phyloP scores from a whole-genome alignment of 768 basidiomycete genomes.

The Amyloporia xantha region DNA sequence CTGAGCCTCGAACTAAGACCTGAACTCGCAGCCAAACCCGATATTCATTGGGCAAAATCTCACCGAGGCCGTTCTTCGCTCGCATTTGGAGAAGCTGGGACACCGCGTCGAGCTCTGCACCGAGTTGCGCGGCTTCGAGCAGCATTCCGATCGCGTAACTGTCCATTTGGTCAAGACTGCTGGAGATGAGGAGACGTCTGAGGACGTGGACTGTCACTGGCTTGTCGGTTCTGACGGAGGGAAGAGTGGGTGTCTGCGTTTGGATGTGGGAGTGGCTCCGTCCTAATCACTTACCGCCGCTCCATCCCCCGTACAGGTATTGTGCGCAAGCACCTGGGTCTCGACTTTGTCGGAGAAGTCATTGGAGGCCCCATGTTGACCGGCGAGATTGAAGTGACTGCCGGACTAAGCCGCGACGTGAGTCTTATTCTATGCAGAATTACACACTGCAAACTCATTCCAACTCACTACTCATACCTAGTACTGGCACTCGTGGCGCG shows the following conservation, averaged over 20 bases:
- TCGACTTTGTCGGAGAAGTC: slow-evolving; percentile 36
- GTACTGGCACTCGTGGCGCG: too few relatives aligned
- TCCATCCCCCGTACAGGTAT: slow-evolving; percentile 18
- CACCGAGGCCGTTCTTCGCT: slow-evolving; percentile 12
- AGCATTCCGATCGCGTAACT: slow-evolving; percentile 25
- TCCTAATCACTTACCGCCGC: too few relatives aligned
- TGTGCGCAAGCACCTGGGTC: slow-evolving; percentile 32
- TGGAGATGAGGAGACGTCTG: slow-evolving; percentile 19
- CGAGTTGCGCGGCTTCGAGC: slow-evolving; percentile 11
- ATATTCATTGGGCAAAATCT: slow-evolving; percentile 10
- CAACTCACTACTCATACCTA: too few relatives aligned
- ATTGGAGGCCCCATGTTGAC: too few relatives aligned
- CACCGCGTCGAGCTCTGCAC: slow-evolving; percentile 11
- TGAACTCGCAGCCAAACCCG: neutral
- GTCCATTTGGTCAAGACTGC: slow-evolving; percentile 16
- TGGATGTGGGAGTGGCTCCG: too few relatives aligned
- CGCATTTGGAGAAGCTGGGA: slow-evolving; percentile 7
- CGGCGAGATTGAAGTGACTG: too few relatives aligned
- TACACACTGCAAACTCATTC: too few relatives aligned
- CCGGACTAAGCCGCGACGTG: slow-evolving; percentile 23
- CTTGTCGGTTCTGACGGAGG: slow-evolving; percentile 39
- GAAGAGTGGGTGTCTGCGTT: too few relatives aligned
- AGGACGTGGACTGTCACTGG: slow-evolving; percentile 24
- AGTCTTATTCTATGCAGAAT: slow-evolving; percentile 26
- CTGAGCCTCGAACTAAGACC: neutral